A percentile compares a stretch with the other conserved stretches of the same genome.
Conservation (phyloP, 495 filamentous ascomycete genomes). For the Penicillium atrosanguineum region DNA sequence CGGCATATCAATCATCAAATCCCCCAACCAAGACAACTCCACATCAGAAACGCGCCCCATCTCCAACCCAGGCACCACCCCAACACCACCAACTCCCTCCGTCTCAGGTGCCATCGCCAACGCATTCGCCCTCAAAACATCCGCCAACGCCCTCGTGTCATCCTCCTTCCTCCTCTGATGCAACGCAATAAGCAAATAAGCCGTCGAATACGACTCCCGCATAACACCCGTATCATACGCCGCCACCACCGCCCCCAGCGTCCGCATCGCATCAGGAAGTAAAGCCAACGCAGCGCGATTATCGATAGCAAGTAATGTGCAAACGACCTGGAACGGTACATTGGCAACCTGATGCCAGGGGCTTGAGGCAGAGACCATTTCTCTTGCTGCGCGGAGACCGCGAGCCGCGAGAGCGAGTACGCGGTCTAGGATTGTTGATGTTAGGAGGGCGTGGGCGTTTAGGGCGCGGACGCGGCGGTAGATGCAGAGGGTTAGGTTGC, state of each 20-base stretch:
- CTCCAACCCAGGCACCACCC: constrained; percentile 1
- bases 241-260: constrained; percentile 41
- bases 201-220: constrained; percentile 53
- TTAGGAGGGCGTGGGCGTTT: constrained; percentile 32
- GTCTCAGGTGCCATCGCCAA: constrained; percentile 18
- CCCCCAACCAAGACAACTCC: constrained; percentile 44
- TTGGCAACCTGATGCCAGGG: constrained; percentile 57
- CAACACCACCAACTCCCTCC: not conserved
- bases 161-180: constrained; percentile 45
- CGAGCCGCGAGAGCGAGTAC: constrained; percentile 33
- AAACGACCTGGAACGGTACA: constrained; percentile 55
- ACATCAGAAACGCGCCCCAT: constrained; percentile 17
- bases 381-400: constrained; percentile 37
- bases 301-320: constrained; percentile 52
- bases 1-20: constrained; percentile 45
- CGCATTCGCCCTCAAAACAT: constrained; percentile 36
- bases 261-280: constrained; percentile 50
- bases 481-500: constrained; percentile 52
- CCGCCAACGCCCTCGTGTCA: constrained; percentile 34
- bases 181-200: constrained; percentile 46
- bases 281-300: constrained; percentile 43
- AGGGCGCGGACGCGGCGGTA: constrained; percentile 49
- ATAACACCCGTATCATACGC: constrained; percentile 47
- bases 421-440: constrained; percentile 32
- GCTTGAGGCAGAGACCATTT: constrained; percentile 33